Evolutionary conservation across 2,329 filamentous ascomycete genomes (phyloP).

Genomic region (Chrysosphaeria jannelii): DNA sequence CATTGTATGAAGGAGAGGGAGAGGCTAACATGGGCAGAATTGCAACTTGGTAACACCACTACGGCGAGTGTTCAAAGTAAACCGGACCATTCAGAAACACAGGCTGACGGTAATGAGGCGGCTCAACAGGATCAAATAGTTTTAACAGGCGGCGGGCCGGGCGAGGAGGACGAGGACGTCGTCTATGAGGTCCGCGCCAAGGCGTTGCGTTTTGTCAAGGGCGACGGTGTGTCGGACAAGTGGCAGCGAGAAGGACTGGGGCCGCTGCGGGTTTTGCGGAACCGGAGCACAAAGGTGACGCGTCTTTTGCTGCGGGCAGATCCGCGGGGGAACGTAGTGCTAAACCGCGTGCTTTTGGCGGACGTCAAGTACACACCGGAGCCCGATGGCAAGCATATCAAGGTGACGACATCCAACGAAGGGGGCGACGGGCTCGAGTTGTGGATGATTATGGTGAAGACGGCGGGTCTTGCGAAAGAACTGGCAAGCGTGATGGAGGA

Average conservation of each 20-base stretch:
- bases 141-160: conserved; percentile 31
- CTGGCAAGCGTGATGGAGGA: conserved; percentile 21
- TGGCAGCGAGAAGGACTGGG: conserved; percentile 48
- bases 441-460: conserved; percentile 45
- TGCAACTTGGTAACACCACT: too few species aligned
- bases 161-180: conserved; percentile 42
- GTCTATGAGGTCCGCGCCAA: conserved; percentile 43
- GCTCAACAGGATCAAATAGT: conserved; percentile 40
- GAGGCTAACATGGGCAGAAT: too few species aligned
- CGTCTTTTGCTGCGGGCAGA: conserved; percentile 47
- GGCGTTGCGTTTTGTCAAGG: conserved; percentile 27
- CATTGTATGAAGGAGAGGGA: too few species aligned
- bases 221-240: conserved; percentile 12
- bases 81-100: conserved; percentile 12
- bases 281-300: conserved; percentile 35
- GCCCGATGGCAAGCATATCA: conserved; percentile 24
- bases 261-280: conserved; percentile 37
- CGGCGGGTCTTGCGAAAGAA: conserved; percentile 22
- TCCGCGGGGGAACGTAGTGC: conserved; percentile 38
- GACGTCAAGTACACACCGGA: conserved; percentile 29
- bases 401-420: conserved; percentile 24
- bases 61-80: too few species aligned
- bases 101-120: conserved; percentile 23
- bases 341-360: conserved; percentile 37
- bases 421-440: conserved; percentile 29